Evolutionary conservation across 2,329 filamentous ascomycete species (phyloP), one percentile per base, ranked within the genome.

Genomic region (Cercospora nicotianae): DNA sequence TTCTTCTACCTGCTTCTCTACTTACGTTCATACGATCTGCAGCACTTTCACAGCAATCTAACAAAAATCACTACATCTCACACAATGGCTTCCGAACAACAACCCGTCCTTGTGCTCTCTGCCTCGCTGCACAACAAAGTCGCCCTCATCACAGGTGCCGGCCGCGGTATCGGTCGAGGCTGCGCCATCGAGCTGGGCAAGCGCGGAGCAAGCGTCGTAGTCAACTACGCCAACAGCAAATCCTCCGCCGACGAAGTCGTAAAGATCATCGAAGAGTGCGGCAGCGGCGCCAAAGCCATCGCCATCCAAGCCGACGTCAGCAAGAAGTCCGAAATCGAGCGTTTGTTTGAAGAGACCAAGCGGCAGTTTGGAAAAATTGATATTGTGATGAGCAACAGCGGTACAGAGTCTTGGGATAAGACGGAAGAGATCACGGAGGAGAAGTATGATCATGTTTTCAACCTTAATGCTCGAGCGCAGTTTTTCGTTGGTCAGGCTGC

Each of bases 401-500:
- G 89, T 60, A 88, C 89, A 64, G 89, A 90, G 76, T 86, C 83
- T 57, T 91, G 90, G 83, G 87, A 89, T 70, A 87, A 89, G 79
- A 85, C 89, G 68, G 87, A 89, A 81, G 87, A 90, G 73, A 88
- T 91, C 67, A 83, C 87, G 4, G 87, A 89, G 77, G 89, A 91
- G 81, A 89, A 90, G 80, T 91, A 87, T 77, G 89, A 91, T 78
- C 87, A 89, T 69, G 88, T 91, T 72, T 90, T 91, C 82, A 84
- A 82, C 81, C 80, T 91, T 77, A 91, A 91, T 80, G 86, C 89
- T 6, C 83, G 88, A 8, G 89, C 88, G 58, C 89, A 92, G 80
- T 92, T 92, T 83, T 92, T 93, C 79, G 90, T 93, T 63, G 90
- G 90, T 20, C 89, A 92, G 81, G 88, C 91, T 67, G 91, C 87